Conservation (phyloP, 495 filamentous ascomycete genomes). For the Penicillium psychrofluorescens region DNA sequence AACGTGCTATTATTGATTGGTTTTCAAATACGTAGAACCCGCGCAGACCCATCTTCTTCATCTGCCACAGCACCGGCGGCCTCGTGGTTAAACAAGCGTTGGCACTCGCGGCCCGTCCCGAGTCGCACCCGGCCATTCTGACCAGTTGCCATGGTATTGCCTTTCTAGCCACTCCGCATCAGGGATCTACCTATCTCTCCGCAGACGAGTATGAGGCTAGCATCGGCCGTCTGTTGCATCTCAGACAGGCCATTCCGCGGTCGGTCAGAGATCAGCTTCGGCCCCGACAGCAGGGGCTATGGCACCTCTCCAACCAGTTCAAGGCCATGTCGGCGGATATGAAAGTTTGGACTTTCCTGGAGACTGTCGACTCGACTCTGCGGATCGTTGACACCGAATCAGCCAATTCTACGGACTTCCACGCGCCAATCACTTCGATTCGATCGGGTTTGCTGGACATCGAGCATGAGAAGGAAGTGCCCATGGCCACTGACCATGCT, state of each 20-base stretch:
- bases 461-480: slow-evolving; percentile 48
- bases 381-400: slow-evolving; percentile 32
- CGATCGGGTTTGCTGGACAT: slow-evolving; percentile 50
- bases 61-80: slow-evolving; percentile 61
- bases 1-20: too few relatives aligned
- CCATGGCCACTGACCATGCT: slow-evolving; percentile 51
- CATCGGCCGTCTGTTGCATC: slow-evolving; percentile 45
- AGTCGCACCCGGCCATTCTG: slow-evolving; percentile 34
- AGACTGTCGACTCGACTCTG: slow-evolving; percentile 54
- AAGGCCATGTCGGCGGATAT: slow-evolving; percentile 53
- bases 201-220: slow-evolving; percentile 47
- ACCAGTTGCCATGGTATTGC: slow-evolving; percentile 55
- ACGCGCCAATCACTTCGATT: slow-evolving; percentile 55
- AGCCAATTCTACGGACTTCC: slow-evolving; percentile 26
- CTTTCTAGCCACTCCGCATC: slow-evolving; percentile 55
- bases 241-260: slow-evolving; percentile 45
- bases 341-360: slow-evolving; percentile 61
- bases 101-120: slow-evolving; percentile 36
- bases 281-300: slow-evolving; percentile 39
- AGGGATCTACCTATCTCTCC: slow-evolving; percentile 58
- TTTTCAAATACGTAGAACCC: slow-evolving; percentile 11
- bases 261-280: slow-evolving; percentile 43
- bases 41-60: slow-evolving; percentile 51
- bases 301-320: slow-evolving; percentile 49
- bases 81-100: slow-evolving; percentile 53